Base-by-base conservation (phyloP, 805 yeast genomes). In the Saccharomycopsis sp. region DNA sequence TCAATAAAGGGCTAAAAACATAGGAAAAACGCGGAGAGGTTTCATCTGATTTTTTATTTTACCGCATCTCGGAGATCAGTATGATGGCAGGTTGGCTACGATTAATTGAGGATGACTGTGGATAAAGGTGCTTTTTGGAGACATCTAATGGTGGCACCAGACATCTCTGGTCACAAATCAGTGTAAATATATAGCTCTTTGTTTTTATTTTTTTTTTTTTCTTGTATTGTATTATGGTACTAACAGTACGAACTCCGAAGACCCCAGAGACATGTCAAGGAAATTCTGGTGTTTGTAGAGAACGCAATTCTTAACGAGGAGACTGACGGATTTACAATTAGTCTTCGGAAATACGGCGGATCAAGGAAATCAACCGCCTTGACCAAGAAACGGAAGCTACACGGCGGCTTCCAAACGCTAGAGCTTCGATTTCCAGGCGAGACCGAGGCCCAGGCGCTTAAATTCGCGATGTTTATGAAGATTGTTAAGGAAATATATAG, bases 381-480 rank as follows among this genome's bases (percentile, higher is more conserved):
- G 52, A 29, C 24, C 9, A 52, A 53, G 52, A 41, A 49, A 15
- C 44, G 47, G 5, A 41, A 35, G 44, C 8, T 23, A 24, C 41
- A 29, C 2, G 23, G 34, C 19, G 19, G 44, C 17, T 52, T 51
- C 50, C 42, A 15, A 3, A 41, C 20, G 3, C 29, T 24, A 8
- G 42, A 38, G 22, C 38, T 42, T 15, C 44, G 35, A 35, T 58
- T 58, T 55, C 61, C 61, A n/a, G 47, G 49, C 14, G 17, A 17
- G 2, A 53, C 47, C 5, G 42, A 52, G 41, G 41, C 47, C 15
- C 59, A 59, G 42, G 44, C 57, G 7, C 22, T 17, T 14, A 56
- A 42, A 47, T 56, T 59, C n/a, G 44, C 54, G 15, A 58, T 56
- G 47, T 38, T 59, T 17, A 47, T 61, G 14, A 56, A 58, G 52